Conservation (phyloP, 306 rosid species). For the Oemleria cerasiformis region DNA sequence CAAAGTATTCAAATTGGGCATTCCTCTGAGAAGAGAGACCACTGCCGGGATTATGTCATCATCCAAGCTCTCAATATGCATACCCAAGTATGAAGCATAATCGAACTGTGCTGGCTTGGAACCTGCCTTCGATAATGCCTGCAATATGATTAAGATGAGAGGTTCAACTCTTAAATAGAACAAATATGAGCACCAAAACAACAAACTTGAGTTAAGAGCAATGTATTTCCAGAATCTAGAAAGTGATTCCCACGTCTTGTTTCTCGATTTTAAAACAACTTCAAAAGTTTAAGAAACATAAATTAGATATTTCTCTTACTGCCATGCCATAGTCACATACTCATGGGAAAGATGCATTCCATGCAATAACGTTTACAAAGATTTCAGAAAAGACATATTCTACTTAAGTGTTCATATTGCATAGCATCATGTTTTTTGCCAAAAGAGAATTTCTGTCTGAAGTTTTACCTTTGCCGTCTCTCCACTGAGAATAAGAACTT, state of each 20-base stretch:
- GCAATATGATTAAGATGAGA: slow-evolving; percentile 3
- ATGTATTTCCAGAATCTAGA: not conserved
- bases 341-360: not conserved
- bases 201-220: not conserved
- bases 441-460: not conserved
- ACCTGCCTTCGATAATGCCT: slow-evolving; percentile 6
- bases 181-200: not conserved
- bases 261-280: not conserved
- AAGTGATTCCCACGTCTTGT: not conserved
- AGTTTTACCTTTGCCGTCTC: slow-evolving; percentile 1
- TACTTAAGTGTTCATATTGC: not conserved
- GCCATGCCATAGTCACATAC: not conserved
- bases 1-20: not conserved
- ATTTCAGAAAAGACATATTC: not conserved
- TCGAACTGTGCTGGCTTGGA: not conserved
- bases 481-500: not conserved
- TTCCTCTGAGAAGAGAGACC: slow-evolving; percentile 1
- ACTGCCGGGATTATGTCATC: slow-evolving; percentile 6
- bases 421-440: not conserved
- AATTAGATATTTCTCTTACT: not conserved
- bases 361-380: not conserved
- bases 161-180: not conserved
- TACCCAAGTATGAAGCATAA: slow-evolving; percentile 1
- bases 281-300: not conserved
- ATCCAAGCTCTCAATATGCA: slow-evolving; percentile 1